Evolutionary conservation across 1,284 basidiomycete genomes (phyloP), one percentile per base, ranked within the genome.

Genomic region (Quambalaria eucalypti): DNA sequence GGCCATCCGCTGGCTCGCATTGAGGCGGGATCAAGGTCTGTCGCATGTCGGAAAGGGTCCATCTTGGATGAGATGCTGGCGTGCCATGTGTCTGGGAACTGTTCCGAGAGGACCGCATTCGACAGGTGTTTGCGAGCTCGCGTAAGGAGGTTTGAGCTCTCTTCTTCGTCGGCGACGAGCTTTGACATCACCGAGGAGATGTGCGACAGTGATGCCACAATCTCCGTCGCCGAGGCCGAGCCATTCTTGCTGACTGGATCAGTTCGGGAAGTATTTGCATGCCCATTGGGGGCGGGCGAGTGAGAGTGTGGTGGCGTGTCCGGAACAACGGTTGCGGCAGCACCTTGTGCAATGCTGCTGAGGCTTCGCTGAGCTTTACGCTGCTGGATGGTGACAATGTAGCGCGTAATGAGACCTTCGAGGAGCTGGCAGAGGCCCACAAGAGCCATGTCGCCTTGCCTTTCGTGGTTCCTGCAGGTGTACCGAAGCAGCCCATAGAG

Each of bases 401-500:
- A 60, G 3, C 64, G 48, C 30, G 67, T 46, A n/a, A 68, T 62
- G 0, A 57, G 54, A 2, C 56, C 33, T 50, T 68, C 66, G 19
- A 68, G 26, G 16, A 67, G 44, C 9, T 62, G 31, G 48, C 66
- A 68, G 1, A 68, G 26, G 21, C 62, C 66, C 7, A 61, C 53
- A 2, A 66, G 50, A 2, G 60, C 58, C 4, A 53, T 48, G 39
- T 60, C 57, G n/a, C 57, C 59, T 9, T 57, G 39, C 19, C 59
- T 58, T 2, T 51, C 29, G 9, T 65, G 62, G 19, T 59, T 56
- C 21, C 55, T 55, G 9, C 59, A 57, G 6, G 60, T 58, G 39
- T 66, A 68, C 2, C 60, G 51, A 0, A 68, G 50, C 19, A 68
- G 51, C 0, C 64, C 64, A 10, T 60, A 64, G 5, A 68, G 59